Evolutionary conservation across 768 basidiomycete species (phyloP), one percentile per base, ranked within the genome.

Genomic region (Kwoniella sp.): DNA sequence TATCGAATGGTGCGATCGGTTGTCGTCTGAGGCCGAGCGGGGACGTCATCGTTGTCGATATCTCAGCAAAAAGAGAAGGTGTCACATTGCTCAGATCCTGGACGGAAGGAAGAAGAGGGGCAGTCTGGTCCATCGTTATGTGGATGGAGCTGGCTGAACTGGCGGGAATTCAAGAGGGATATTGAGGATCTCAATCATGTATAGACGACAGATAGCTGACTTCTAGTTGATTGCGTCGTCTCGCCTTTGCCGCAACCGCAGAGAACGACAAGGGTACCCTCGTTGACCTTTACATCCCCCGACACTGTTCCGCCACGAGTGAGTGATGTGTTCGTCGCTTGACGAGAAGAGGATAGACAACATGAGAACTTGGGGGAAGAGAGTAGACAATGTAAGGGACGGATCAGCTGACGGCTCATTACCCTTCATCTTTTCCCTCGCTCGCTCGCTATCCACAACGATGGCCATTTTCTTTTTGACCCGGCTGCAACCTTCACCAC

Each of bases 231-330:
- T 23, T n/a, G 3, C 30, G 48, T 4, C 31, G 28, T 20, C 3
- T 45, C 26, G 23, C 25, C 13, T 17, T 57, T 58, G 15, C n/a
- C 15, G n/a, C 12, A 41, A 34, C 26, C 38, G 52, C 48, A 68
- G 65, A 74, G 68, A 74, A 70, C 70, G 71, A 75, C 63, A 74
- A 96, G 92, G 95, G 96, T 84, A 86, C 91, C 82, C 94, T 99
- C 82, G 96, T 99, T 81, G 96, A 98, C 86, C 93, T 99, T 84
- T 99, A 99, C 85, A 77, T 98, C 81, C 96, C 96, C 83, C 92
- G 96, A 87, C 98, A 98, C 84, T 98, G 96, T 83, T 88, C 93
- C 81, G 93, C 94, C 60, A 95, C 93, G 76, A 94, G 93, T 96
- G 80, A 81, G 91, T 87, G 65, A 65, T 66, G 31, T n/a, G 55